Base-by-base conservation (phyloP, 1,139 yeast genomes). In the Blastobotrys apis region DNA sequence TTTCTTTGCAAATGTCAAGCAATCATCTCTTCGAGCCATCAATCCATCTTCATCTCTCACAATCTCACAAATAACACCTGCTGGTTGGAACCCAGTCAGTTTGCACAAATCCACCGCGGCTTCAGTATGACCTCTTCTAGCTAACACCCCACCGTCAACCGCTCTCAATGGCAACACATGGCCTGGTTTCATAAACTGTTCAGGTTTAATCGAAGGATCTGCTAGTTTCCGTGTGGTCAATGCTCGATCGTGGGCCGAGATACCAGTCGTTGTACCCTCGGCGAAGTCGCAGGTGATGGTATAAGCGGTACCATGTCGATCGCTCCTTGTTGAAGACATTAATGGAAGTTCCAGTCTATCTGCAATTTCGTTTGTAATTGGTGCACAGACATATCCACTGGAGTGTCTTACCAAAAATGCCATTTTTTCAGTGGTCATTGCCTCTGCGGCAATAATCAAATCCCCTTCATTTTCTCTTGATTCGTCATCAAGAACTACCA, bases 381-480 rank as follows among this genome's bases (percentile, higher is more conserved):
- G 98, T 5, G 80, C 94, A 69, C 99, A 94, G 5, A 94, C 90
- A 63, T 84, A 90, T 9, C 99, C 98, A 1, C 94, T 83, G 6
- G 74, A 67, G 53, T 92, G 78, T 55, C 94, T 81, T 33, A 94
- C 95, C 53, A 94, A 71, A 58, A 92, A 94, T 1, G 98, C 97
- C 97, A 94, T 88, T 57, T 88, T 81, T 58, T 82, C 82, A 43
- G 85, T 80, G 33, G 95, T 85, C 54, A 81, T 73, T 47, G 73
- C 72, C 55, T 84, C 81, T 25, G 97, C 98, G 19, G 98, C 94
- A 46, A 86, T 81, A 57, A 94, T 88, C 62, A 94, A 74, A 64
- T 94, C 99, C 41, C 98, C 98, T 71, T 94, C 99, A 64, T 94
- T 94, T 66, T 94, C 99, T 58, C 98, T 81, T 59, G 77, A 77